Base-by-base conservation (phyloP, 805 yeast genomes). In the Nakazawaea molendinolei region DNA sequence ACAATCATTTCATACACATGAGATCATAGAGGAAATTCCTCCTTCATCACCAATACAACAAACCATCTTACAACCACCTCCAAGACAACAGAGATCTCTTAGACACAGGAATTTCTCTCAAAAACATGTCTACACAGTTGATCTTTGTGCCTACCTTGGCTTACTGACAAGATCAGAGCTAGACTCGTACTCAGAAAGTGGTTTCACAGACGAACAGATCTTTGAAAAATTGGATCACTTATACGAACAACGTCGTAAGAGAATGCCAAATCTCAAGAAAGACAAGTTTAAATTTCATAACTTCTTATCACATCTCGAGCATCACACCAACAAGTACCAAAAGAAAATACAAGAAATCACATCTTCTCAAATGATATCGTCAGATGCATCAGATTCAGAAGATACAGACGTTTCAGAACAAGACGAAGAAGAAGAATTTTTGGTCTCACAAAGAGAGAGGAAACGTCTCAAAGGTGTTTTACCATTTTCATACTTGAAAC, bases 111-210 rank as follows among this genome's bases (percentile, higher is more conserved):
- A 49, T 26, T 57, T 55, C 31, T 49, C 59, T 2, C 62, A 57
- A 37, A 53, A 53, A 24, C 61, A 60, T 40, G 59, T 60, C 2
- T 60, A 58, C 39, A 49, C 58, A 8, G 54, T 60, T 3, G 64
- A 60, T 36, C 46, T 52, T 3, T 61, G 61, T 3, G 53, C 48
- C 8, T 51, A 52, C 38, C 41, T 58, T 2, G 63, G 64, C 3
- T 39, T 60, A 3, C 39, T 59, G 8, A 47, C 62, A 1, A 42
- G 44, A 9, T 44, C 48, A 21, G 41, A 44, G 7, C 39, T 60
- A 23, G 56, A 53, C 28, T 50, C 49, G 8, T 38, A 56, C 42
- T 54, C 45, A 23, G 56, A 55, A 7, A 42, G 46, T 25, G 62
- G 61, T 0, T 38, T 47, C 18, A 34, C 57, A 2, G 57, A 53